Conservation (phyloP, 371 early-diverging fungal species). For the Saksenaea oblongispora region DNA sequence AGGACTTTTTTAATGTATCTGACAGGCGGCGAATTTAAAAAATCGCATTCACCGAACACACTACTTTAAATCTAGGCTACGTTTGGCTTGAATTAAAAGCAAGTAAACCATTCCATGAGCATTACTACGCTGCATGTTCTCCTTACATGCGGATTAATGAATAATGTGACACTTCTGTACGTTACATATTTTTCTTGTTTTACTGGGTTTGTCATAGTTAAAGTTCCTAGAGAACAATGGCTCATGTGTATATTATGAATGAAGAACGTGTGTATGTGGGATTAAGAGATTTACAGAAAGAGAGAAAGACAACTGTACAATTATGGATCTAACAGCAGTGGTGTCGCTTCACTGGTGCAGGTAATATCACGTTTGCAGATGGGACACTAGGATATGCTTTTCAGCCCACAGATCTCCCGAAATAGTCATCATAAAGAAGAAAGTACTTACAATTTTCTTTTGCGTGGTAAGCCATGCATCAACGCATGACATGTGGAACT, state of each 20-base stretch:
- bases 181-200: background rate
- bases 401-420: background rate
- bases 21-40: background rate
- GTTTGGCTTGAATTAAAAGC: constrained; percentile 4
- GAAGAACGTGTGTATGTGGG: background rate
- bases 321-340: constrained; percentile 2
- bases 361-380: constrained; percentile 72
- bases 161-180: background rate
- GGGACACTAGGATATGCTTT: constrained; percentile 58
- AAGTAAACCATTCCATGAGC: constrained; percentile 1
- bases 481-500: constrained; percentile 90
- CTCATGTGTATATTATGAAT: background rate
- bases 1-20: background rate
- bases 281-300: background rate
- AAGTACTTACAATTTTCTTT: constrained; percentile 70
- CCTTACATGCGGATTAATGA: constrained; percentile 6
- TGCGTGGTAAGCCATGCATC: constrained; percentile 84
- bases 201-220: background rate
- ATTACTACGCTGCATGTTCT: constrained; percentile 3
- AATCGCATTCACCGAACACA: background rate
- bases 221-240: background rate
- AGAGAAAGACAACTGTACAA: background rate
- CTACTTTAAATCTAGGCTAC: background rate
- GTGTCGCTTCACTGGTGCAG: constrained; percentile 2
- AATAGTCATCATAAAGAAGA: background rate